Conservation (phyloP, 2,329 filamentous ascomycete genomes). For the Nothophoma quercina region DNA sequence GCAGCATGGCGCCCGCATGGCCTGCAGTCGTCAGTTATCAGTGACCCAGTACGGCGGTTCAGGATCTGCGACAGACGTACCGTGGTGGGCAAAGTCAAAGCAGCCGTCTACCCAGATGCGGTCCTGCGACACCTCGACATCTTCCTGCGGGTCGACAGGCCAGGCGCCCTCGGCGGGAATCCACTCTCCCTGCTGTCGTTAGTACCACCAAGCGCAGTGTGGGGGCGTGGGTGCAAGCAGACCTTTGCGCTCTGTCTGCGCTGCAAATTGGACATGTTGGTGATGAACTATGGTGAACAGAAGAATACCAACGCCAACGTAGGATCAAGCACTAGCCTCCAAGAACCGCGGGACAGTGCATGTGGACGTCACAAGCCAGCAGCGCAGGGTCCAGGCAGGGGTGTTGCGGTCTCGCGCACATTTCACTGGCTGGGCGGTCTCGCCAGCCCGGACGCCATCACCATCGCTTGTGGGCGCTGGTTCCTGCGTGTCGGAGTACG, state of each 20-base stretch:
- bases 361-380: neutral
- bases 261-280: conserved; percentile 33
- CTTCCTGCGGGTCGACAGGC: conserved; percentile 71
- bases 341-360: neutral
- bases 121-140: conserved; percentile 66
- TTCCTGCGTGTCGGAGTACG: conserved; percentile 23
- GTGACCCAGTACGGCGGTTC: neutral
- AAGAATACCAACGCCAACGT: too few species aligned
- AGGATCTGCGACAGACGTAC: conserved; percentile 58
- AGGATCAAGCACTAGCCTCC: too few species aligned
- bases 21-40: conserved; percentile 60
- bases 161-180: conserved; percentile 64
- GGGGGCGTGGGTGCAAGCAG: neutral
- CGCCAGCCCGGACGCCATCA: neutral
- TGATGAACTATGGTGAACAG: neutral
- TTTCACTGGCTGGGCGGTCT: neutral
- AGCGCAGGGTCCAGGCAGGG: neutral
- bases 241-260: conserved; percentile 50
- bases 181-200: conserved; percentile 41
- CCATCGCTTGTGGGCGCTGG: conserved; percentile 9
- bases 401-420: neutral
- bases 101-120: conserved; percentile 98
- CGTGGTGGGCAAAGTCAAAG: conserved; percentile 99
- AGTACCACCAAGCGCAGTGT: conserved; percentile 1
- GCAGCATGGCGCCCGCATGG: conserved; percentile 95